Conservation (phyloP, 192 early-diverging fungal genomes). For the Geranomyces michiganensis region DNA sequence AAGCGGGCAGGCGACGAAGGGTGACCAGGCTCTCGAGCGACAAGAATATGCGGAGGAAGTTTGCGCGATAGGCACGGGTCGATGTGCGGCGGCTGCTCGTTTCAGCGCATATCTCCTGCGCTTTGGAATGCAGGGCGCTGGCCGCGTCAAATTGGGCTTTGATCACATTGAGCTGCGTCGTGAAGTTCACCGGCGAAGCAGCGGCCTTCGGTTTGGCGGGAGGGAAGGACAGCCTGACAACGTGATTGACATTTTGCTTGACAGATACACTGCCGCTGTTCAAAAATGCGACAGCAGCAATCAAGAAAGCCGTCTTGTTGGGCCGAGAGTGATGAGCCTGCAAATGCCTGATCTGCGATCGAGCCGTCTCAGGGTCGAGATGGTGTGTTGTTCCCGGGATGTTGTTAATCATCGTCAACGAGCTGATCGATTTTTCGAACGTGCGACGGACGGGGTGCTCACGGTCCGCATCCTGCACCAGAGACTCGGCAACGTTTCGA, state of each 20-base stretch:
- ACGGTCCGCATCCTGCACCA: not conserved
- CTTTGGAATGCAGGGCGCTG: not conserved
- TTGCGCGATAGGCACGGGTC: not conserved
- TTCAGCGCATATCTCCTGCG: not conserved
- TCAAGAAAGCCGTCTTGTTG: not conserved
- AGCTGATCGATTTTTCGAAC: not conserved
- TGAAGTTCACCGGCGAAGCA: not conserved
- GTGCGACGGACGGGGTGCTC: conserved; percentile 1
- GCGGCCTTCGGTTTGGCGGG: not conserved
- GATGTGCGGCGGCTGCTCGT: not conserved
- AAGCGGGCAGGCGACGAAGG: not conserved
- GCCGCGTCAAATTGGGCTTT: not conserved
- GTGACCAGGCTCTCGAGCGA: not conserved
- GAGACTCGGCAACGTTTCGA: not conserved
- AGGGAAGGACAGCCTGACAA: not conserved
- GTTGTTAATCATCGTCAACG: not conserved
- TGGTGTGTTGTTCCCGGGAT: conserved; percentile 3
- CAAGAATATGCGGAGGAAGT: not conserved
- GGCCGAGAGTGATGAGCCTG: conserved; percentile 2
- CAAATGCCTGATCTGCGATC: not conserved
- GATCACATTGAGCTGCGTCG: not conserved
- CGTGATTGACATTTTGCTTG: not conserved
- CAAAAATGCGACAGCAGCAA: not conserved
- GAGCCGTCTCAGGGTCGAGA: not conserved
- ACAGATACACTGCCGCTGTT: not conserved